These are phyloP conservation scores for Trichosporon inkin DNA, from an alignment of 1,284 basidiomycete genomes.

Conservation along the genomic window DNA sequence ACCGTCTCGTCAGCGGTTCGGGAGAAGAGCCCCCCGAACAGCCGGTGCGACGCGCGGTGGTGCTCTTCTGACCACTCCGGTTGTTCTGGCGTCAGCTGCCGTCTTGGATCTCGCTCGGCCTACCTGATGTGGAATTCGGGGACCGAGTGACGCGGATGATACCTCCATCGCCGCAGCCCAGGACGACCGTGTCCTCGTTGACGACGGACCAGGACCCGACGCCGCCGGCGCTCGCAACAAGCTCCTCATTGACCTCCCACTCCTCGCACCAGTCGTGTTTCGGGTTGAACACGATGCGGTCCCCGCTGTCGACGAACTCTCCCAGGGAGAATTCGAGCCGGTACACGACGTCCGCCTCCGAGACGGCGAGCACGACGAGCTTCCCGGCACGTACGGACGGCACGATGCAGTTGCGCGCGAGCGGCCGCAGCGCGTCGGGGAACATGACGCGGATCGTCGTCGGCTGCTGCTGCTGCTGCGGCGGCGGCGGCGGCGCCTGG, in stretches of 20 bases:
- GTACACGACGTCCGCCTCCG: constrained; percentile 68
- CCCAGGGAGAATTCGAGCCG: constrained; percentile 62
- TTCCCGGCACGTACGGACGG: constrained; percentile 57
- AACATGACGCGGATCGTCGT: constrained; percentile 70
- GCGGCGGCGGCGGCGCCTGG: too few species aligned
- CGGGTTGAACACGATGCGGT: constrained; percentile 30
- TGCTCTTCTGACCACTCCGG: constrained; percentile 36
- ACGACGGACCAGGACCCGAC: constrained; percentile 61
- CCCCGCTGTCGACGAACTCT: constrained; percentile 23
- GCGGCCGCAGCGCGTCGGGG: constrained; percentile 61
- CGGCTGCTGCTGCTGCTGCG: too few species aligned
- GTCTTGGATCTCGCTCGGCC: neutral
- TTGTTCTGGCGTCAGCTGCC: constrained; percentile 22
- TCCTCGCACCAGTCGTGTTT: constrained; percentile 44
- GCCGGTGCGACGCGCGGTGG: constrained; percentile 34
- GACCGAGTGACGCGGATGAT: constrained; percentile 62
- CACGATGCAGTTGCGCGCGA: constrained; percentile 55
- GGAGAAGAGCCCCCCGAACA: constrained; percentile 41
- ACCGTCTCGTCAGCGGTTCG: constrained; percentile 35
- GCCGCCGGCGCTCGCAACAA: constrained; percentile 28
- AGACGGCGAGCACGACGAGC: constrained; percentile 68
- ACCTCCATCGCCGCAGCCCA: constrained; percentile 65
- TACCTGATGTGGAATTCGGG: constrained; percentile 28
- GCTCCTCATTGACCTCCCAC: constrained; percentile 35
- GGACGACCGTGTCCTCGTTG: constrained; percentile 63